Conservation (phyloP, 768 basidiomycete species). For the Suillus sp. region DNA sequence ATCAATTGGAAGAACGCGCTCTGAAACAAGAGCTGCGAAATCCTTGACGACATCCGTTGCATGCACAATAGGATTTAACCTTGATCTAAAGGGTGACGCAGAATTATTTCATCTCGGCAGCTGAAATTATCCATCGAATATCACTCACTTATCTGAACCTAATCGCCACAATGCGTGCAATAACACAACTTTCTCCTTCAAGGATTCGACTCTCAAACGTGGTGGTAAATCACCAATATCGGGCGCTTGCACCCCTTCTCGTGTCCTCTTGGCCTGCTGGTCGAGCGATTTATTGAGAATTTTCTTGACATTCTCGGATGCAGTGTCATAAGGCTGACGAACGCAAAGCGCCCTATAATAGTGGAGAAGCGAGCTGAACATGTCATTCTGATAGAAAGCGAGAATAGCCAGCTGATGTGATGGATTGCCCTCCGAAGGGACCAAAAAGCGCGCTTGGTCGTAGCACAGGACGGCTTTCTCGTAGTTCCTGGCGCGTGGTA, state of each 20-base stretch:
- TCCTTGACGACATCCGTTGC: conserved; percentile 51
- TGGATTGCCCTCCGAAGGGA: conserved; percentile 90
- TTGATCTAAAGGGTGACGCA: conserved; percentile 13
- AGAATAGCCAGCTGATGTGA: conserved; percentile 97
- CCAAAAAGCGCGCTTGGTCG: conserved; percentile 77
- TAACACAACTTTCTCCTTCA: conserved; percentile 75
- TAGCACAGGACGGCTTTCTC: conserved; percentile 80
- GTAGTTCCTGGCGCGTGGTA: conserved; percentile 67
- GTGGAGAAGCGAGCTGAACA: conserved; percentile 77
- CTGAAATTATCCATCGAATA: neutral
- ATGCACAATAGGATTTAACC: conserved; percentile 53
- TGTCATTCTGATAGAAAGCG: conserved; percentile 79
- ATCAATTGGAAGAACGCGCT: conserved; percentile 73
- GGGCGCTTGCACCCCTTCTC: conserved; percentile 39
- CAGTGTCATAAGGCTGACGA: conserved; percentile 82
- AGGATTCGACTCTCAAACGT: conserved; percentile 56
- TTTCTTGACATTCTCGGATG: conserved; percentile 79
- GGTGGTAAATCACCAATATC: conserved; percentile 43
- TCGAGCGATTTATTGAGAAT: conserved; percentile 69
- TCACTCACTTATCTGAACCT: conserved; percentile 55
- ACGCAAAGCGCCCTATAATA: conserved; percentile 94
- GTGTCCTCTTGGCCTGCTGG: conserved; percentile 50
- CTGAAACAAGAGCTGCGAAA: conserved; percentile 62
- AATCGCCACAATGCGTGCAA: conserved; percentile 76
- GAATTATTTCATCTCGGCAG: conserved; percentile 12